Conservation (phyloP, 2,329 filamentous ascomycete species). For the Monascus ruber region DNA sequence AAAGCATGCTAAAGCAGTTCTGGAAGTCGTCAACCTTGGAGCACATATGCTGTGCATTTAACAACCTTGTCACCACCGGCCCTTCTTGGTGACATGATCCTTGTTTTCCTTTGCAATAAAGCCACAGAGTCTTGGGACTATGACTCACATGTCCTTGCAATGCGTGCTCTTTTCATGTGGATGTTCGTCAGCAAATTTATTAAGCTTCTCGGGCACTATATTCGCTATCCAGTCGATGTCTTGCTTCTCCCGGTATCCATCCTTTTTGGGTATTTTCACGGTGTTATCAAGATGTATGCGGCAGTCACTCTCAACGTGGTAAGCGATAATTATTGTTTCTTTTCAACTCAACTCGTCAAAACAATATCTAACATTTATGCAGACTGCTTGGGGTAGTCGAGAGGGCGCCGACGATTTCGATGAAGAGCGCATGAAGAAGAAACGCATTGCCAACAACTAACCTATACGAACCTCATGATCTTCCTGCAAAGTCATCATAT, state of each 20-base stretch:
- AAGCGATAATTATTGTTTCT: slow-evolving; percentile 29
- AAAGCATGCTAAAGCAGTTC: neutral
- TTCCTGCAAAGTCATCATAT: no score
- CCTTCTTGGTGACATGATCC: slow-evolving; percentile 62
- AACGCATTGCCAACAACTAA: no score
- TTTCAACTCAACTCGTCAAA: neutral
- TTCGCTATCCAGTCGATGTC: slow-evolving; percentile 71
- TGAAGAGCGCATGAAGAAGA: slow-evolving; percentile 50
- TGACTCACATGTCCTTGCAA: slow-evolving; percentile 42
- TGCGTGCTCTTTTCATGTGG: slow-evolving; percentile 56
- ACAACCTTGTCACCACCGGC: slow-evolving; percentile 87
- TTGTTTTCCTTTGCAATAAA: slow-evolving; percentile 58
- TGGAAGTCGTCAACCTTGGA: slow-evolving; percentile 77
- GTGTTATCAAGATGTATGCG: slow-evolving; percentile 83
- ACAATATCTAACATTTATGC: slow-evolving; percentile 3
- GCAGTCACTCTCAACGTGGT: slow-evolving; percentile 74
- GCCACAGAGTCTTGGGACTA: slow-evolving; percentile 53
- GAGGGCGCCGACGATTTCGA: slow-evolving; percentile 83
- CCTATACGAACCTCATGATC: no score
- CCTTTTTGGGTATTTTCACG: slow-evolving; percentile 85
- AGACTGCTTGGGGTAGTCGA: slow-evolving; percentile 95
- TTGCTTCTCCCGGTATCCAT: slow-evolving; percentile 74
- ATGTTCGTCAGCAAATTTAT: slow-evolving; percentile 85
- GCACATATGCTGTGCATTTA: slow-evolving; percentile 81
- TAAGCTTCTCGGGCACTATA: slow-evolving; percentile 79